Evolutionary conservation across 2,329 filamentous ascomycete species (phyloP).

Genomic region (Thielaviopsis musarum): DNA sequence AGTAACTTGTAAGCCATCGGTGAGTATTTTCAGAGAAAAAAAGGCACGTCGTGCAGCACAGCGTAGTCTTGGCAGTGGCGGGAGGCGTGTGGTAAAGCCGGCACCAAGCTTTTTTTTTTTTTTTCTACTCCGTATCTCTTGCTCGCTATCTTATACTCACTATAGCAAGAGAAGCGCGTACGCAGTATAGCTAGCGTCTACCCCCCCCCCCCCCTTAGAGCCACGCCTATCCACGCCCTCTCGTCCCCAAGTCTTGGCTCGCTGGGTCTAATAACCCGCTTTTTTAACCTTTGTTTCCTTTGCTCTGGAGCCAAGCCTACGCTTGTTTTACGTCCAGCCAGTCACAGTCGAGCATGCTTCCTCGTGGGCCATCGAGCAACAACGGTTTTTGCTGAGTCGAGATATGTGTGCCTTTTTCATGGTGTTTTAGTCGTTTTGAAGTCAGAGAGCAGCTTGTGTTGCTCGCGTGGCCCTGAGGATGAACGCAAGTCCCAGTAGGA

Average conservation of each 20-base stretch:
- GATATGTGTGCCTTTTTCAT: neutral
- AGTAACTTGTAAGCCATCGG: neutral
- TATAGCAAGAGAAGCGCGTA: no score
- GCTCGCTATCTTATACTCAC: no score
- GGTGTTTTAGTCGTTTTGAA: neutral
- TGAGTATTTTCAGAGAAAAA: neutral
- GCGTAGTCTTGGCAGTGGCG: neutral
- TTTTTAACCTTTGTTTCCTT: no score
- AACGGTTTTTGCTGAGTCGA: neutral
- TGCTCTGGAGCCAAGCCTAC: neutral
- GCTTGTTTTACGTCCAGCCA: neutral
- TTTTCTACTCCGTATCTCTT: neutral
- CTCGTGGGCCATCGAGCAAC: neutral
- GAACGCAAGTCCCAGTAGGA: neutral
- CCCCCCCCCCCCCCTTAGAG: no score
- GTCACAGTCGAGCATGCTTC: neutral
- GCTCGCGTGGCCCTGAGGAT: neutral
- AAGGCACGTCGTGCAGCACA: neutral
- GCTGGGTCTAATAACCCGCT: no score
- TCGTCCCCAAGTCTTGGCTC: neutral
- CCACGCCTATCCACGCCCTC: no score
- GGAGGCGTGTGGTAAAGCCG: neutral
- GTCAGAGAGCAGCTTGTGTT: neutral
- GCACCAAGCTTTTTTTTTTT: no score
- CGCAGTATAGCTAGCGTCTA: no score